Base-by-base conservation (phyloP, 1,284 basidiomycete species). In the Boletus semigastroideus region DNA sequence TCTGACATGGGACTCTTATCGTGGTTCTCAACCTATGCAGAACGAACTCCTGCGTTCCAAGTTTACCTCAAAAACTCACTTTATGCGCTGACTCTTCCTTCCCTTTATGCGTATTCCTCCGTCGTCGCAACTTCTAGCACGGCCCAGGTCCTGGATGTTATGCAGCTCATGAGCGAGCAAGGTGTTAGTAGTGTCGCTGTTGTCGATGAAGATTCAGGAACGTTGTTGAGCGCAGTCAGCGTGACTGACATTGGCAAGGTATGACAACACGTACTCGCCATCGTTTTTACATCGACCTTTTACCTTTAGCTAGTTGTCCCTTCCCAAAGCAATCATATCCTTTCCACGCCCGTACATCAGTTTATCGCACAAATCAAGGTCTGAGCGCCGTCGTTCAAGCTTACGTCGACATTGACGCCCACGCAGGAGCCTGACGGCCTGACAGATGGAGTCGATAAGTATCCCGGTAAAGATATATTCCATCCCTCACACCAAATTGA, bases 161-260 rank as follows among this genome's bases (percentile, higher is more conserved):
- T 90, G 88, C 79, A 74, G 52, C 72, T 86, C 28, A 90, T 90
- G 88, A 88, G 86, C 60, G 85, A 88, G 56, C 78, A 85, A 63
- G 88, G 88, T 19, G 87, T 90, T 34, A 88, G 88, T 64, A 88
- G 84, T 58, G 73, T 90, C 43, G 88, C 88, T 19, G 83, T 90
- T 8, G 64, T 88, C 5, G 83, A 88, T 45, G 84, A 86, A 48
- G 82, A 81, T 30, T 57, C 44, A 4, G 66, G 83, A 5, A 73
- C 69, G 30, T 68, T 91, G 41, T 66, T 87, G 54, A 87, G 88
- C 56, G 85, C 86, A 4, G 80, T 90, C 30, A 89, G 85, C 61
- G 88, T 90, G 4, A 89, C 86, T 9, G 87, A 90, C 63, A 74
- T 90, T 36, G 86, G 86, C 49, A 84, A 82, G 75, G 86, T 84